A percentile compares a stretch with the other conserved stretches of the same genome.
Evolutionary conservation across 371 early-diverging fungal species (phyloP).

Genomic region (Syncephalastrum sp.): DNA sequence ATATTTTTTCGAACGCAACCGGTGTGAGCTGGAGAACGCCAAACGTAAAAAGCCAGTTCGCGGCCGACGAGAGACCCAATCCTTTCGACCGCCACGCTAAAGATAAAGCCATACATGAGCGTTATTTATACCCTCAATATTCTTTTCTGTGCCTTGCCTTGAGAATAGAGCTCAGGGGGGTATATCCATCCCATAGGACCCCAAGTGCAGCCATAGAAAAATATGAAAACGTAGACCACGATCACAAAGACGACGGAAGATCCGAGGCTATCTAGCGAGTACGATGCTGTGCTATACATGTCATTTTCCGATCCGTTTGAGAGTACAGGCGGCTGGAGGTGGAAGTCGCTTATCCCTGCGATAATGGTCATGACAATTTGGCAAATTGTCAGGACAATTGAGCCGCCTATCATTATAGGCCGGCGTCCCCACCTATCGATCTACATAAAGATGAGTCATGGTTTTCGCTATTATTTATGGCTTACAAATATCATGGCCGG

Average conservation of each 20-base stretch:
- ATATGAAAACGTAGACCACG: slow-evolving; percentile 72
- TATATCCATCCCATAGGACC: slow-evolving; percentile 30
- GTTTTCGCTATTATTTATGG: not conserved
- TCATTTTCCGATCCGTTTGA: too few relatives aligned
- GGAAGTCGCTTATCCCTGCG: slow-evolving; percentile 38
- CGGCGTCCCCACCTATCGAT: slow-evolving; percentile 71
- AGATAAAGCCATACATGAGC: too few relatives aligned
- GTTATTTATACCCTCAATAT: too few relatives aligned
- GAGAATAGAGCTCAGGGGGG: slow-evolving; percentile 85
- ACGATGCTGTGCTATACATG: too few relatives aligned
- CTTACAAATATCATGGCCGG: slow-evolving; percentile 7
- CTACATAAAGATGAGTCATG: slow-evolving; percentile 21
- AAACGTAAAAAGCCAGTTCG: slow-evolving; percentile 88
- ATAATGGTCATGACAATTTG: slow-evolving; percentile 47
- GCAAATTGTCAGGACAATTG: slow-evolving; percentile 42
- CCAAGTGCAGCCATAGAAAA: slow-evolving; percentile 83
- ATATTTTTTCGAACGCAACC: slow-evolving; percentile 55
- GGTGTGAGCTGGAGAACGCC: slow-evolving; percentile 64
- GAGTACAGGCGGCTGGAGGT: not conserved
- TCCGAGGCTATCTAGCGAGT: slow-evolving; percentile 7
- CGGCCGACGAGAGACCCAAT: slow-evolving; percentile 79
- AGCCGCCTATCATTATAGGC: slow-evolving; percentile 51
- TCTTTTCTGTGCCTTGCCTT: slow-evolving; percentile 25
- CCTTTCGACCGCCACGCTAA: slow-evolving; percentile 66
- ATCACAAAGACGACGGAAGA: slow-evolving; percentile 59